Evolutionary conservation across 2,329 filamentous ascomycete genomes (phyloP).

Genomic region (Sarocladium brachiariae): DNA sequence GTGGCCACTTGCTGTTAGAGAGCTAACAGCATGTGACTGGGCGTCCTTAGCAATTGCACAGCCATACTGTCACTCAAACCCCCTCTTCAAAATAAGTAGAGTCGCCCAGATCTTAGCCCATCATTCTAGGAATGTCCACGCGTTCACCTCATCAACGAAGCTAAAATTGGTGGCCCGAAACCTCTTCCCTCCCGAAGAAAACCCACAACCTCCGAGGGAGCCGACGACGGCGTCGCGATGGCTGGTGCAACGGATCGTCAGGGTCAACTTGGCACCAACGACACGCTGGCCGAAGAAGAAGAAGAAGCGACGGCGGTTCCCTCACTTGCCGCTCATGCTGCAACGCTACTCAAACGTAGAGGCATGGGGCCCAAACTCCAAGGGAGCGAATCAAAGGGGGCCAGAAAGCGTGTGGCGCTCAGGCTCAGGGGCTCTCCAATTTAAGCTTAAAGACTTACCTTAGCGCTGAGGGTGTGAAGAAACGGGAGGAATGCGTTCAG

Average conservation of each 20-base stretch:
- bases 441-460: constrained; percentile 6
- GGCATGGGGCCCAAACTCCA: neutral
- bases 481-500: neutral
- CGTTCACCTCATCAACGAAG: neutral
- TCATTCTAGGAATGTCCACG: neutral
- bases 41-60: no score
- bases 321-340: neutral
- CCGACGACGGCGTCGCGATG: no score
- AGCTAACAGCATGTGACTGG: no score
- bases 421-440: neutral
- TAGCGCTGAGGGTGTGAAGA: neutral
- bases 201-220: neutral
- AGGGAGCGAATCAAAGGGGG: constrained; percentile 2
- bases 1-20: no score
- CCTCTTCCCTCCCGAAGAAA: no score
- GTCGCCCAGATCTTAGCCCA: neutral
- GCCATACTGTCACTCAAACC: no score
- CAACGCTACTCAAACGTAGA: neutral
- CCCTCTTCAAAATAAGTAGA: no score
- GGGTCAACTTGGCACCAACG: neutral
- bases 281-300: neutral
- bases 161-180: neutral
- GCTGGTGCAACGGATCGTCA: no score
- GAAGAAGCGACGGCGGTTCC: neutral
- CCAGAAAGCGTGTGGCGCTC: neutral